A percentile compares a stretch with the other conserved stretches of the same genome.
These are phyloP conservation scores for Lactarius psammicola DNA, from an alignment of 768 basidiomycete species.

Conservation along the genomic window DNA sequence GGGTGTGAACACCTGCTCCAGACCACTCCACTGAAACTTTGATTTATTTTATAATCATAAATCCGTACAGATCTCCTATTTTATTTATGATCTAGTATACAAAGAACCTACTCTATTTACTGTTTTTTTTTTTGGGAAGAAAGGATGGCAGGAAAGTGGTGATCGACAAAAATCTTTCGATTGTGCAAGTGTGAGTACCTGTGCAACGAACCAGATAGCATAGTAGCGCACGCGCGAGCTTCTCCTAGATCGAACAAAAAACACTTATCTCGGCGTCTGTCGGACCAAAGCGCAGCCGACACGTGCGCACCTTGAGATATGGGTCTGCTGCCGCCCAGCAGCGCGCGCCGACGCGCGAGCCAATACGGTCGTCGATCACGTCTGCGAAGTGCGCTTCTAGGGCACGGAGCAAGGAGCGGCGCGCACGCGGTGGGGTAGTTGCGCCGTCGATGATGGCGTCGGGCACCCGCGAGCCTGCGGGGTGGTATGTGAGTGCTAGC, in stretches of 20 bases:
- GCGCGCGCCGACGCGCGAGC: constrained; percentile 86
- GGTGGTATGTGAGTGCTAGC: constrained; percentile 56
- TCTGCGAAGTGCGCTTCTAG: constrained; percentile 77
- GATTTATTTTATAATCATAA: too few species aligned
- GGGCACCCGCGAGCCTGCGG: constrained; percentile 73
- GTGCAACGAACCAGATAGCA: too few species aligned
- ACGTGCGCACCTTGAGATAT: constrained; percentile 71
- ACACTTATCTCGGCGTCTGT: background rate
- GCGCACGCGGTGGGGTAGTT: constrained; percentile 59
- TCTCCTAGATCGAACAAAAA: constrained; percentile 58
- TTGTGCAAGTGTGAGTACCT: too few species aligned
- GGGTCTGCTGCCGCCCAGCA: constrained; percentile 92
- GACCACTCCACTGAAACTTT: too few species aligned
- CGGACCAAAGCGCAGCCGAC: background rate
- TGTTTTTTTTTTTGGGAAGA: too few species aligned
- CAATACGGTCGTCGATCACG: constrained; percentile 87
- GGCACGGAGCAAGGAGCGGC: constrained; percentile 67
- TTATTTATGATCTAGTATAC: too few species aligned
- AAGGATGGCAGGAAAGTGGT: too few species aligned
- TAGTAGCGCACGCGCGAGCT: constrained; percentile 83
- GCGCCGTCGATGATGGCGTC: constrained; percentile 74
- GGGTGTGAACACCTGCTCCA: too few species aligned
- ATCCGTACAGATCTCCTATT: too few species aligned
- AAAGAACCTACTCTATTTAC: too few species aligned
- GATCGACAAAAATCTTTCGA: too few species aligned